Evolutionary conservation across 2,329 filamentous ascomycete species (phyloP), one percentile per base, ranked within the genome.

Genomic region (Diaporthe citrichinensis): DNA sequence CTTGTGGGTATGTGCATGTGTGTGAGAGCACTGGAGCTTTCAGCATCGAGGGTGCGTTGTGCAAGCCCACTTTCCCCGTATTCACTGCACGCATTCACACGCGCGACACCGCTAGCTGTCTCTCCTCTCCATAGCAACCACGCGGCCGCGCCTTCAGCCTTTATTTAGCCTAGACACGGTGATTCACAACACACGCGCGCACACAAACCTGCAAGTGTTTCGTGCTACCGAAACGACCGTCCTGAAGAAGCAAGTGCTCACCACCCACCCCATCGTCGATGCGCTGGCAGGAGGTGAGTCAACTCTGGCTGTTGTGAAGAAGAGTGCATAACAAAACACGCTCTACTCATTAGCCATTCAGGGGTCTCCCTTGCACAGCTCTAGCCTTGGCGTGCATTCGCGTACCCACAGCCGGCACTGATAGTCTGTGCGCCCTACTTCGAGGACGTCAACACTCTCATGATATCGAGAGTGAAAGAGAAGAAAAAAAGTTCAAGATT

Each of bases 51-150:
- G 61, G 14, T n/a, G 28, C 10, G 44, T 53, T 68, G 62, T 68
- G 62, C 46, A 68, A 41, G 31, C 34, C 65, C 46, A 68, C 62
- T 53, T 20, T 34, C 28, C 44, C 59, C 59, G 15, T 62, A 28
- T 39, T 59, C 46, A 53, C 44, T 23, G 15, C 46, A n/a, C 23
- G 49, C 15, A 17, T 23, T 17, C 51, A 23, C 51, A 23, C 20
- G 25, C 51, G 25, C 34, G 28, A 36, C 53, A 17, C 69, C 8
- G 20, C n/a, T 55, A 28, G 28, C 31, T 62, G 57, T 62, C 44
- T 53, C 68, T 72, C 23, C 46, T 65, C 71, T 10, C 71, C 71
- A 55, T 72, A 7, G 71, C 71, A 72, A 72, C 71, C 71, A 55
- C 20, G 53, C 68, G n/a, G 57, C 68, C 71, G 44, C 10, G 9